Base-by-base conservation (phyloP, 2,329 filamentous ascomycete genomes). In the Diaporthe aspalathi region DNA sequence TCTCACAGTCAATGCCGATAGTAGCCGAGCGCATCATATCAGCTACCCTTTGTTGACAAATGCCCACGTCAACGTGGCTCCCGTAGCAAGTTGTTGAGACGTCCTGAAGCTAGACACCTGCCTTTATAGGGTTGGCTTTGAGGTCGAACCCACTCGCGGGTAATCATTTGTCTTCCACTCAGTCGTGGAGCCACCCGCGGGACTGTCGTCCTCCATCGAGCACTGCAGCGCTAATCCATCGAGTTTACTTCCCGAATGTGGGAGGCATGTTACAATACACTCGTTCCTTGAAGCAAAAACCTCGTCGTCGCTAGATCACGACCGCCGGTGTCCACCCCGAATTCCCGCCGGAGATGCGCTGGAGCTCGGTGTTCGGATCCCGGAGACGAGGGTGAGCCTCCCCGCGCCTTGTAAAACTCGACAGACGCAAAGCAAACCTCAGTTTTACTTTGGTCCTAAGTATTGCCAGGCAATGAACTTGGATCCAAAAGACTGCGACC, bases 1-100 rank as follows among this genome's bases (percentile, higher is more conserved):
- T 17, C 60, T 24, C 5, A 5, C 22, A 45, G 45, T 29, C 60
- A 38, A 50, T 65, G 43, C 60, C 60, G 60, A 65, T 17, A 50
- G 60, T 65, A 63, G 60, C 60, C 60, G 32, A 35, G 5, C 9
- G 32, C 9, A 35, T 9, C 32, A 45, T 65, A 12, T 27, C 29
- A 50, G 49, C 14, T 22, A 5, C 40, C 24, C 12, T n/a, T 27
- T n/a, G n/a, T 49, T 5, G 57, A 63, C 27, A 20, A 12, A 11
- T 35, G 7, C 14, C n/a, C 8, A 32, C 11, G n/a, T 11, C 8
- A 35, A 9, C 20, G 27, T 63, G 11, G 27, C 57, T 27, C 17
- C 17, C 27, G 12, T 49, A 32, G 43, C 27, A 22, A 49, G 16
- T 43, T 49, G 43, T 63, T 38, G 43, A 63, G 43, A 29, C 20